Evolutionary conservation across 768 basidiomycete species (phyloP).

Genomic region (Serendipita sp.): DNA sequence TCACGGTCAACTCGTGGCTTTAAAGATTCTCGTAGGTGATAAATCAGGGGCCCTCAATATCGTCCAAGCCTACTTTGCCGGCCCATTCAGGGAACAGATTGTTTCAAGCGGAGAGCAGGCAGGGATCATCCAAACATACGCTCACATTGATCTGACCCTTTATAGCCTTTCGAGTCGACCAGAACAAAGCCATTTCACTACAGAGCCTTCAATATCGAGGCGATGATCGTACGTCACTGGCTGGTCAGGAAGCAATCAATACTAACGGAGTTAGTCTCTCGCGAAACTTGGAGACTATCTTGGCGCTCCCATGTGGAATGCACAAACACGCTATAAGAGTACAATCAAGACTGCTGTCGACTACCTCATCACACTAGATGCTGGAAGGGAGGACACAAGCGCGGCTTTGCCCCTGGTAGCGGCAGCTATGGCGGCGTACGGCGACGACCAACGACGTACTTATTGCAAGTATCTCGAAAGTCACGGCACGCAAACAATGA

Average conservation of each 20-base stretch:
- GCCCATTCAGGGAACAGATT: conserved; percentile 38
- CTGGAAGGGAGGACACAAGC: conserved; percentile 25
- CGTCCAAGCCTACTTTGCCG: conserved; percentile 35
- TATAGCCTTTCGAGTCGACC: conserved; percentile 43
- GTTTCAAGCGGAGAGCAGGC: conserved; percentile 33
- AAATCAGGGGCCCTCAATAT: conserved; percentile 30
- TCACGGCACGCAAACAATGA: background rate
- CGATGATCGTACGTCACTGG: conserved; percentile 34
- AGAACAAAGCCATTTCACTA: conserved; percentile 55
- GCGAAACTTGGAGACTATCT: conserved; percentile 40
- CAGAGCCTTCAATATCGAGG: conserved; percentile 49
- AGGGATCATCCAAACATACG: background rate
- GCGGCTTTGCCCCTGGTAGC: conserved; percentile 46
- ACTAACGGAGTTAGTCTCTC: conserved; percentile 24
- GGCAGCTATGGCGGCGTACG: conserved; percentile 40
- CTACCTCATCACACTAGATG: conserved; percentile 31
- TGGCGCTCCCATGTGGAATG: conserved; percentile 33
- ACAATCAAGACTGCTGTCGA: conserved; percentile 45
- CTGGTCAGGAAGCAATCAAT: background rate
- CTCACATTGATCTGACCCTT: background rate
- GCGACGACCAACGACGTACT: conserved; percentile 25
- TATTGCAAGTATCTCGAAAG: background rate
- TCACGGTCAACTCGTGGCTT: conserved; percentile 40
- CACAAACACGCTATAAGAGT: conserved; percentile 31
- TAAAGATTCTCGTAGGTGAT: conserved; percentile 41